A percentile compares a stretch with the other conserved stretches of the same genome.
Conservation (phyloP, 805 yeast genomes). For the Yamadazyma tumulicola region DNA sequence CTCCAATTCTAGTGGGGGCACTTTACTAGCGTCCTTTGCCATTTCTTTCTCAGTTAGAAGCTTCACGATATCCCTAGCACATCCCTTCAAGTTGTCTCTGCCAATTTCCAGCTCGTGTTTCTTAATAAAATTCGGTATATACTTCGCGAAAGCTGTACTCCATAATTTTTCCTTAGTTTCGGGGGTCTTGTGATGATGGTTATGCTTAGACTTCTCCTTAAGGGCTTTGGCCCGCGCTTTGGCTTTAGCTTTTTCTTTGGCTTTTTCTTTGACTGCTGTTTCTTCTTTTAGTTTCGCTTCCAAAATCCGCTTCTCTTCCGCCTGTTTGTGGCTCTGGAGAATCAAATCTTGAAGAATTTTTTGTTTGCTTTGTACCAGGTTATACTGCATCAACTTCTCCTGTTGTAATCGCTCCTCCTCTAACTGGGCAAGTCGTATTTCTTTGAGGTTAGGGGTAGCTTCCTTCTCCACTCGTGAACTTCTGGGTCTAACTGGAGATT, state of each 20-base stretch:
- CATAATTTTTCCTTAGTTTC: conserved; percentile 28
- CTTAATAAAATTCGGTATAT: conserved; percentile 76
- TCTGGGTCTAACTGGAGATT: conserved; percentile 18
- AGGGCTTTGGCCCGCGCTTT: conserved; percentile 10
- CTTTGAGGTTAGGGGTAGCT: conserved; percentile 9
- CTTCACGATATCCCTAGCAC: conserved; percentile 76
- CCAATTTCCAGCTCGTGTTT: conserved; percentile 65
- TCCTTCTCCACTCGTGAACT: conserved; percentile 22
- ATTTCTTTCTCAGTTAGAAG: conserved; percentile 66
- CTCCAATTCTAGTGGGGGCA: conserved; percentile 55
- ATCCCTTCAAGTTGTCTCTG: conserved; percentile 66
- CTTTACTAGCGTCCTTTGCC: conserved; percentile 37
- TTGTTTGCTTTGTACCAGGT: conserved; percentile 32
- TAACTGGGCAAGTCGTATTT: conserved; percentile 22
- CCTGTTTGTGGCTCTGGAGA: conserved; percentile 27
- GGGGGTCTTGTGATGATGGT: not conserved
- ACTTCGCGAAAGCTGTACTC: conserved; percentile 57
- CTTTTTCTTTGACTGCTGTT: conserved; percentile 18
- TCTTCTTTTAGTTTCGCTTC: conserved; percentile 22
- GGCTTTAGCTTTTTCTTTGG: conserved; percentile 12
- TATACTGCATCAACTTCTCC: conserved; percentile 30
- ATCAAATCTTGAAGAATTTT: conserved; percentile 34
- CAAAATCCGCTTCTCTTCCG: conserved; percentile 26
- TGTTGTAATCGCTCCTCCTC: conserved; percentile 34
- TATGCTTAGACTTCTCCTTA: conserved; percentile 1